These are phyloP conservation scores for Recurvomyces mirabilis DNA, from an alignment of 495 filamentous ascomycete species.

Conservation along the genomic window DNA sequence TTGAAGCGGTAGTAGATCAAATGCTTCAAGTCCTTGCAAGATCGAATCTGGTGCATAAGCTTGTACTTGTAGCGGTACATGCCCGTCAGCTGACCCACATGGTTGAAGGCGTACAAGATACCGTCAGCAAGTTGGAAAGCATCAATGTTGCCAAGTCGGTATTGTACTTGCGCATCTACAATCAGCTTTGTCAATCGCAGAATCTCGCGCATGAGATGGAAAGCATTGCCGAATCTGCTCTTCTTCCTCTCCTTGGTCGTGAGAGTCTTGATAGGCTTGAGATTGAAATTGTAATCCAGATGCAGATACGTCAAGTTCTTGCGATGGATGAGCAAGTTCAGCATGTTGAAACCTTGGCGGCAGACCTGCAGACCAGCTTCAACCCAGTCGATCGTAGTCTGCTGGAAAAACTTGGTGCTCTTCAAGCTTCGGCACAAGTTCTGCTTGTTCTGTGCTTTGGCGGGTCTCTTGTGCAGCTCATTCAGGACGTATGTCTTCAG, in stretches of 20 bases:
- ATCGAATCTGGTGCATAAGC: conserved; percentile 98
- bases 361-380: conserved; percentile 98
- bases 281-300: conserved; percentile 98
- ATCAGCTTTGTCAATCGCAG: conserved; percentile 96
- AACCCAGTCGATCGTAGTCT: conserved; percentile 98
- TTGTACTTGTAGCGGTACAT: conserved; percentile 99
- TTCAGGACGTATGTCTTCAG: conserved; percentile 96
- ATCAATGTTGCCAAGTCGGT: conserved; percentile 95
- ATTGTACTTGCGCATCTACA: conserved; percentile 97
- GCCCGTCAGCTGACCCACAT: conserved; percentile 95
- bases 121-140: conserved; percentile 98
- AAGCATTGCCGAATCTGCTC: conserved; percentile 97
- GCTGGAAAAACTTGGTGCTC: conserved; percentile 98
- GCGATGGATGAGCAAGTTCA: conserved; percentile 93
- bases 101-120: conserved; percentile 98
- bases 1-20: conserved; percentile 99
- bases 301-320: conserved; percentile 99
- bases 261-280: conserved; percentile 97
- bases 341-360: conserved; percentile 98
- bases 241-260: conserved; percentile 99
- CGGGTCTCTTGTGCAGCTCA: conserved; percentile 85
- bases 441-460: conserved; percentile 92
- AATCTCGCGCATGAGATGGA: conserved; percentile 98
- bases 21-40: conserved; percentile 99
- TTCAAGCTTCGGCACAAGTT: conserved; percentile 81